Evolutionary conservation across 1,284 basidiomycete species (phyloP).

Genomic region (Cutaneotrichosporon arboriforme): DNA sequence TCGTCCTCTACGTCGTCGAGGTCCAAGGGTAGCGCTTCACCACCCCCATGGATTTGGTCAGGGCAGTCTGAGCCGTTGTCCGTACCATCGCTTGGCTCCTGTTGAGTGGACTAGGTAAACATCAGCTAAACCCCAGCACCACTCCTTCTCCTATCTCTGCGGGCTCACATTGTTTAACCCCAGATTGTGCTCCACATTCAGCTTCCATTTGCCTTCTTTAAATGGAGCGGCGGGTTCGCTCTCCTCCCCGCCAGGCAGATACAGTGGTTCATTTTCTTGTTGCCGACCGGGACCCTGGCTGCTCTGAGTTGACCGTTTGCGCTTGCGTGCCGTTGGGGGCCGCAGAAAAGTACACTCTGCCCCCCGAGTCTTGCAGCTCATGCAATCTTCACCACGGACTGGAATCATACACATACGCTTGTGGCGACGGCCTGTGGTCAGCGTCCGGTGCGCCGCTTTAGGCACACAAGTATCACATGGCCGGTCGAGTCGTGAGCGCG

Average conservation of each 20-base stretch:
- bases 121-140: no score
- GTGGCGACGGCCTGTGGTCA: conserved; percentile 21
- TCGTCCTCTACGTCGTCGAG: conserved; percentile 18
- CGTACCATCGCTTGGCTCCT: no score
- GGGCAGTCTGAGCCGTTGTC: no score
- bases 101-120: not conserved
- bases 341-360: conserved; percentile 28
- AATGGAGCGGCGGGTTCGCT: not conserved
- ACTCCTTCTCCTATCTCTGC: no score
- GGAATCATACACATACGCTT: conserved; percentile 32
- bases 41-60: no score
- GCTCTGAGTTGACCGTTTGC: conserved; percentile 7
- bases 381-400: conserved; percentile 24
- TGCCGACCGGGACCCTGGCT: not conserved
- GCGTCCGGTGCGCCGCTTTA: not conserved
- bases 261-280: not conserved
- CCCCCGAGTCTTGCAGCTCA: conserved; percentile 20
- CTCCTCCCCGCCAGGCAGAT: not conserved
- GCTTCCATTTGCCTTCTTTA: no score
- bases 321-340: conserved; percentile 26
- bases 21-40: conserved; percentile 16
- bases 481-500: conserved; percentile 11
- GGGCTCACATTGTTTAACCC: no score
- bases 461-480: conserved; percentile 15
- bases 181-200: no score